Base-by-base conservation (phyloP, 225 moss, liverwort and hornwort genomes). In the Bryum argenteum region DNA sequence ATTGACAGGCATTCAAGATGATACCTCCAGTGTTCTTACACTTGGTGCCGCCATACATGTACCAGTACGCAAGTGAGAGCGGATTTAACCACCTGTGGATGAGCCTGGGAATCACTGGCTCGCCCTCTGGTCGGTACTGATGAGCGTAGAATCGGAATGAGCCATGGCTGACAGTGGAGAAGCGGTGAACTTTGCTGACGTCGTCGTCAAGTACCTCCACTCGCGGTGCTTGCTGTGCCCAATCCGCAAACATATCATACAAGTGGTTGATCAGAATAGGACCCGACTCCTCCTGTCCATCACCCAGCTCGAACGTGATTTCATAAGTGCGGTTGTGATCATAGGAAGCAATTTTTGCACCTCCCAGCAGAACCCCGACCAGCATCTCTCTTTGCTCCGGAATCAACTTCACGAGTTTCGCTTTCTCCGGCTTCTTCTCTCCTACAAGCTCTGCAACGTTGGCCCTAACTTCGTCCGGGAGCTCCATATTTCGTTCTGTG, bases 131-230 rank as follows among this genome's bases (percentile, higher is more conserved):
- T 65, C 92, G 87, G 61, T 94, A 98, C 77, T 94, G 97, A 42
- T 92, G 94, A 33, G 98, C 98, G 80, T 94, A 98, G 72, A 98
- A 98, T 14, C 91, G 80, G 54, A 94, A 84, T 9, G 98, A 92
- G 48, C 91, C 89, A 84, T 94, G 92, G 63, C 89, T 94, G 14
- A 94, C 83, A 21, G 98, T 98, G 66, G 87, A 80, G 71, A 98
- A 92, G 2, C 78, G 72, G 48, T 89, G 61, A 28, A 82, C 43
- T 28, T 73, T 77, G 73, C 69, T 72, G 39, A 78, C 62, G 43
- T 73, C 82, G 40, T 84, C 73, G 9, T 68, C 61, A 6, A 33
- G 33, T 11, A 76, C 77, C 53, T 84, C 83, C 65, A 60, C 48
- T 11, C 54, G 78, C 13, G 92, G 97, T 16, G 78, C 82, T 63